phyloP scores from a whole-genome alignment of 2,329 filamentous ascomycete genomes.

The Pyricularia pennisetigena region DNA sequence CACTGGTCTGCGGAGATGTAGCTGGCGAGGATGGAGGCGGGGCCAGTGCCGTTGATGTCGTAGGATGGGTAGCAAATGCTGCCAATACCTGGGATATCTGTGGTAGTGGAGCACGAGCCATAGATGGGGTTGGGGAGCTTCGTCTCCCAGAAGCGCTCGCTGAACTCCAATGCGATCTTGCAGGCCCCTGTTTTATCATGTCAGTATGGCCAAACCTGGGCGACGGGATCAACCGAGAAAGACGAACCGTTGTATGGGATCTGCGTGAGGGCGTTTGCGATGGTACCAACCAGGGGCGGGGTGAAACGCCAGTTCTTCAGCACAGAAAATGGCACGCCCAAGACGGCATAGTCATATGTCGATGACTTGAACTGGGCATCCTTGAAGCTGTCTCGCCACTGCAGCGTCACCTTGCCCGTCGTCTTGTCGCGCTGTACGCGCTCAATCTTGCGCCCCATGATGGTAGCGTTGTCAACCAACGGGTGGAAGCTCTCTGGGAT shows the following conservation, averaged over 20 bases:
- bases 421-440: conserved; percentile 42
- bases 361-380: conserved; percentile 30
- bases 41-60: conserved; percentile 52
- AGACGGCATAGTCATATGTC: conserved; percentile 57
- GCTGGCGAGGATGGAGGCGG: conserved; percentile 50
- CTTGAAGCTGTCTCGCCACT: conserved; percentile 39
- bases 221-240: no score
- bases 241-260: conserved; percentile 29
- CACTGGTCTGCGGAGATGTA: conserved; percentile 38
- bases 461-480: conserved; percentile 45
- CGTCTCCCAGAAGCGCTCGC: conserved; percentile 51
- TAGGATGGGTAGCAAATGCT: conserved; percentile 59
- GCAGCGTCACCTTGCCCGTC: conserved; percentile 43
- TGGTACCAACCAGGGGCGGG: conserved; percentile 25
- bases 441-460: conserved; percentile 45
- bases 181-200: conserved; percentile 19
- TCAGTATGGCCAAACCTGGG: neutral
- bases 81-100: conserved; percentile 51
- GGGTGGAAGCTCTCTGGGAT: conserved; percentile 55
- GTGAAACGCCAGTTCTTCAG: conserved; percentile 50
- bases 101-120: conserved; percentile 48
- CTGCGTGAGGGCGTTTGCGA: conserved; percentile 36
- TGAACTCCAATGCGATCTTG: conserved; percentile 58
- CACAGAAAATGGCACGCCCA: conserved; percentile 54
- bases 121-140: conserved; percentile 40